A percentile compares a stretch with the other conserved stretches of the same genome.
phyloP scores from a whole-genome alignment of 257 asterid genomes.

The Verbena officinalis region DNA sequence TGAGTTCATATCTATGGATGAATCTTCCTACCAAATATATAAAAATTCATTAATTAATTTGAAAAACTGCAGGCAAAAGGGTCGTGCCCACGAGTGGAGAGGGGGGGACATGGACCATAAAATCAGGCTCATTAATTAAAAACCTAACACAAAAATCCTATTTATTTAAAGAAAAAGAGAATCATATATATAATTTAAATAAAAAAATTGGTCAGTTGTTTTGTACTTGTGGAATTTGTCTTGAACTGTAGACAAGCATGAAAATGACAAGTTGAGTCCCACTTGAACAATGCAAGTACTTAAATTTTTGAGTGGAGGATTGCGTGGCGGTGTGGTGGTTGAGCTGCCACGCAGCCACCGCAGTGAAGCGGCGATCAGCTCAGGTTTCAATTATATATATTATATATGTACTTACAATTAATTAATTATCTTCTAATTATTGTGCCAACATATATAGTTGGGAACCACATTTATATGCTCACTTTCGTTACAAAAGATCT shows the following conservation, averaged over 20 bases:
- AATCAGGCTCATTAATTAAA: conserved; percentile 41
- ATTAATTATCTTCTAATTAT: conserved; percentile 18
- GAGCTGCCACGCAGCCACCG: conserved; percentile 36
- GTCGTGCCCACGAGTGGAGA: conserved; percentile 53
- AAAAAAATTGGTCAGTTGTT: neutral
- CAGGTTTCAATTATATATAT: too few species aligned
- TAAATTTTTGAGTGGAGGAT: conserved; percentile 37
- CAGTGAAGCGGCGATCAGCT: conserved; percentile 3
- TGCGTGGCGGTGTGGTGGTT: conserved; percentile 38
- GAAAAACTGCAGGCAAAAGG: conserved; percentile 22
- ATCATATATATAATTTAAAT: neutral
- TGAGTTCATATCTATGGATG: neutral
- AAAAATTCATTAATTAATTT: neutral
- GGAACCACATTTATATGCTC: too few species aligned
- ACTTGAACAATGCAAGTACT: too few species aligned
- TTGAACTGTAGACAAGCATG: conserved; percentile 36
- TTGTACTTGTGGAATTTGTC: conserved; percentile 33
- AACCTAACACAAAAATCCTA: conserved; percentile 35
- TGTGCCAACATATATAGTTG: neutral
- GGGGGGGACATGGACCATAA: conserved; percentile 43
- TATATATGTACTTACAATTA: too few species aligned
- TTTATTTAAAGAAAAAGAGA: too few species aligned
- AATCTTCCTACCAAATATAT: neutral
- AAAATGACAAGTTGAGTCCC: conserved; percentile 48
- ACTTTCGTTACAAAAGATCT: too few species aligned